phyloP scores from a whole-genome alignment of 345 rosid species.

The Brassica incana region DNA sequence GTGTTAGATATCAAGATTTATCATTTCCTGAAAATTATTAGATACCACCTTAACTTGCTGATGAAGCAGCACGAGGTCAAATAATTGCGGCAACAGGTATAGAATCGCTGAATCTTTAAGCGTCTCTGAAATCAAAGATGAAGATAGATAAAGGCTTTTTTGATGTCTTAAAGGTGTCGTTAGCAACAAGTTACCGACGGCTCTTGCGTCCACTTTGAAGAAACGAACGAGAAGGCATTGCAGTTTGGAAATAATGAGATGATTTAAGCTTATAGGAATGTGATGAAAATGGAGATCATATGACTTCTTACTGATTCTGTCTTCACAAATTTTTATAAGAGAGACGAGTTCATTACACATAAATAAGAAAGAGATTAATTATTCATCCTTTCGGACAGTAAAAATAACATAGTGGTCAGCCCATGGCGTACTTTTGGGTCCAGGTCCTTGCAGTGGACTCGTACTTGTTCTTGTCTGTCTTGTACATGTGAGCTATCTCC shows the following conservation, averaged over 20 bases:
- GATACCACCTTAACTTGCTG: neutral
- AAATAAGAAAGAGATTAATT: constrained; percentile 24
- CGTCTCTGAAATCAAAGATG: neutral
- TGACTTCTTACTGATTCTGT: constrained; percentile 23
- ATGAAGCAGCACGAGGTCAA: neutral
- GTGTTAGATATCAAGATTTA: neutral
- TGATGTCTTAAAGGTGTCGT: neutral
- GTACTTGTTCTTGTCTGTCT: constrained; percentile 88
- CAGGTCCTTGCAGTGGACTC: constrained; percentile 97
- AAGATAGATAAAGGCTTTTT: neutral
- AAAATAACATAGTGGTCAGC: constrained; percentile 37
- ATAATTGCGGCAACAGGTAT: neutral
- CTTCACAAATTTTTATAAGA: constrained; percentile 22
- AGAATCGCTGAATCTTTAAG: neutral
- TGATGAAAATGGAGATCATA: constrained; percentile 27
- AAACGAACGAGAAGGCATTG: neutral
- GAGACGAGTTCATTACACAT: constrained; percentile 40
- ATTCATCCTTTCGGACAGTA: constrained; percentile 7
- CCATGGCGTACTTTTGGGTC: constrained; percentile 99
- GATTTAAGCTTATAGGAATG: neutral
- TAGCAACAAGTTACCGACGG: neutral
- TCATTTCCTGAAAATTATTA: neutral
- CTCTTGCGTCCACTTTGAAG: neutral
- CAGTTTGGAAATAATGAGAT: neutral
- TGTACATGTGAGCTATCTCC: constrained; percentile 96